Conservation (phyloP, 179 eudicot genomes). For the Heliamphora pulchella region DNA sequence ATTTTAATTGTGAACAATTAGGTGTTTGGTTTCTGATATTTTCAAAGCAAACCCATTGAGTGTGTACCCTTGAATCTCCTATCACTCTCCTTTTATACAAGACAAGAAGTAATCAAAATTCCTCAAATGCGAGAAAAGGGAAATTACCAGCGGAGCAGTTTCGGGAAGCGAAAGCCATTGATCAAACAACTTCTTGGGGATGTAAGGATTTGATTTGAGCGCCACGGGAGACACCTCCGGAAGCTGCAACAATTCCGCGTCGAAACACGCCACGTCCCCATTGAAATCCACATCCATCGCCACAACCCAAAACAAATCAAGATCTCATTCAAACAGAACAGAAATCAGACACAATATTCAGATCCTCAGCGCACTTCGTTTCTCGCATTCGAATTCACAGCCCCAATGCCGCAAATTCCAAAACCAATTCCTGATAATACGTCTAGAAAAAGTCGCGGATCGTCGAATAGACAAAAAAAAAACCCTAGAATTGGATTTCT, state of each 20-base stretch:
- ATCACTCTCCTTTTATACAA: no score
- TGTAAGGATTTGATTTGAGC: slow-evolving; percentile 54
- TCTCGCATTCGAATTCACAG: slow-evolving; percentile 5
- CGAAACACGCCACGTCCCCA: slow-evolving; percentile 59
- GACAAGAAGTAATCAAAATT: not conserved
- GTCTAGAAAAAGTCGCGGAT: slow-evolving; percentile 19
- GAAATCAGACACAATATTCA: slow-evolving; percentile 9
- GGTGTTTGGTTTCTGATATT: no score
- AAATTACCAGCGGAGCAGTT: slow-evolving; percentile 38
- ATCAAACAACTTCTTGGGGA: slow-evolving; percentile 73
- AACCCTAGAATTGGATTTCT: slow-evolving; percentile 7
- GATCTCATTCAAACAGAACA: slow-evolving; percentile 7
- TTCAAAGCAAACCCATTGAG: no score
- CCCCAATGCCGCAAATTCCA: not conserved
- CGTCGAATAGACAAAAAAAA: slow-evolving; percentile 7
- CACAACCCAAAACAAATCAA: slow-evolving; percentile 11
- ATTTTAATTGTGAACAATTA: no score
- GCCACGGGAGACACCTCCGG: slow-evolving; percentile 73
- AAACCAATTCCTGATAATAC: not conserved
- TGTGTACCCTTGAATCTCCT: no score
- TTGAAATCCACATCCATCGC: slow-evolving; percentile 68
- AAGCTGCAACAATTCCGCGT: slow-evolving; percentile 74
- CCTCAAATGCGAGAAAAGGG: not conserved
- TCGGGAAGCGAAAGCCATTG: slow-evolving; percentile 90
- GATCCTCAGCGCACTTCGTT: slow-evolving; percentile 15